Percentiles rank a stretch among this genome's conserved stretches.
These are phyloP conservation scores for Medicago truncatula DNA, from an alignment of 306 rosid genomes.

Conservation along the genomic window MtrunA17r5.0-ANR NC_053043.1:18946501-18947000, in stretches of 20 bases:
- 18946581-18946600: constrained; percentile 38
- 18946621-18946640: constrained; percentile 98
- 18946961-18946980: not conserved
- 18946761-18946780: constrained; percentile 44
- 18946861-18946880: constrained; percentile 82
- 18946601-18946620: constrained; percentile 95
- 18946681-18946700: constrained; percentile 98
- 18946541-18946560: constrained; percentile 29
- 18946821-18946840: constrained; percentile 34
- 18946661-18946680: constrained; percentile 99
- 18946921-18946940: constrained; percentile 95
- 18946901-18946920: constrained; percentile 96
- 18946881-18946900: constrained; percentile 98
- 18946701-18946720: constrained; percentile 90
- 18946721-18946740: constrained; percentile 94
- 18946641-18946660: constrained; percentile 99
- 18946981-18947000: not conserved
- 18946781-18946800: constrained; percentile 31
- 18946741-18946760: constrained; percentile 93
- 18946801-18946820: constrained; percentile 6
- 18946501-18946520: constrained; percentile 96
- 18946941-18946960: constrained; percentile 35
- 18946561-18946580: constrained; percentile 15
- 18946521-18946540: constrained; percentile 44
- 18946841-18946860: constrained; percentile 42